Percentiles rank a stretch among this genome's conserved stretches.
These are phyloP conservation scores for Arthrobotrys pseudoclavata DNA, from an alignment of 2,329 filamentous ascomycete genomes.

Conservation along the genomic window DNA sequence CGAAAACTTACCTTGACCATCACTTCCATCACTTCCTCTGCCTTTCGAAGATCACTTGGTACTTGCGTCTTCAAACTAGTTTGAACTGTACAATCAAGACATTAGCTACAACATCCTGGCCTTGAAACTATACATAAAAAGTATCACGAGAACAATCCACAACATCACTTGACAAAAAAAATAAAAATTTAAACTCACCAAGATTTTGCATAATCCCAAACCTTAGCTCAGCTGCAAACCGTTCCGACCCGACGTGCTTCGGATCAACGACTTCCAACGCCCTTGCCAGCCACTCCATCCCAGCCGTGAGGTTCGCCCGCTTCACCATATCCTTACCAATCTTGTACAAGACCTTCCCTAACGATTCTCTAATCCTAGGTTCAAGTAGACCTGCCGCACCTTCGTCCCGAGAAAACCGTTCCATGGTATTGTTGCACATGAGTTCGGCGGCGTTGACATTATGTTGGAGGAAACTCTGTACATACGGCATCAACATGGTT, in stretches of 20 bases:
- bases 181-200: conserved; percentile 67
- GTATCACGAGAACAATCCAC: conserved; percentile 65
- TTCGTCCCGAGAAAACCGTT: conserved; percentile 65
- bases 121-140: conserved; percentile 57
- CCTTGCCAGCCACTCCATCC: conserved; percentile 80
- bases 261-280: conserved; percentile 74
- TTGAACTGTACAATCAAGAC: conserved; percentile 72
- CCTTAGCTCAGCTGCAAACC: conserved; percentile 75
- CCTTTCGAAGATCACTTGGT: conserved; percentile 70
- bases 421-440: conserved; percentile 75
- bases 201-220: conserved; percentile 76
- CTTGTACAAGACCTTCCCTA: conserved; percentile 78
- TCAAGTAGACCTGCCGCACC: conserved; percentile 66
- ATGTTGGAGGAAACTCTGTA: conserved; percentile 78
- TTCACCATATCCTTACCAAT: conserved; percentile 76
- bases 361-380: conserved; percentile 71
- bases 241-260: conserved; percentile 72
- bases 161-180: conserved; percentile 65
- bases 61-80: conserved; percentile 76
- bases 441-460: conserved; percentile 82
- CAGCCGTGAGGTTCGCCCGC: conserved; percentile 71
- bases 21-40: conserved; percentile 65
- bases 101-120: conserved; percentile 68
- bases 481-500: conserved; percentile 15
- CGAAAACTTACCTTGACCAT: conserved; percentile 39